phyloP scores from a whole-genome alignment of 1,139 yeast species.

The Taphrina pruni region DNA sequence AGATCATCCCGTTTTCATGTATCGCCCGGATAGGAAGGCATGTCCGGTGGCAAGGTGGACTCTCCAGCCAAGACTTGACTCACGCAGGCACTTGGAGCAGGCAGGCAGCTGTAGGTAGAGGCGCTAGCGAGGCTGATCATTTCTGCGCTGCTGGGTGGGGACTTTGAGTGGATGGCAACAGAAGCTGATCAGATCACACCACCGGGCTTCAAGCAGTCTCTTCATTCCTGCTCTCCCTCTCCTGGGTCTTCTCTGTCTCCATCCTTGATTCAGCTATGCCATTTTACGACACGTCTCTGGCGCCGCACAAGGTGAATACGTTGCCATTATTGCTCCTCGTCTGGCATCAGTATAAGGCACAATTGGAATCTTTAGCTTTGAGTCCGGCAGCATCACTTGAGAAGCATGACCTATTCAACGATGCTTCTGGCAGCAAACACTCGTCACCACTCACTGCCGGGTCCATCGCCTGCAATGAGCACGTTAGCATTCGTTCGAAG shows the following conservation, averaged over 20 bases:
- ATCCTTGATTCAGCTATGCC: too few species aligned
- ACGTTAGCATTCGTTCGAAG: not conserved
- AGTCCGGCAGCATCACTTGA: not conserved
- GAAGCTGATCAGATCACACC: constrained; percentile 11
- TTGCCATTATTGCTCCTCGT: too few species aligned
- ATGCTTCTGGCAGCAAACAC: constrained; percentile 33
- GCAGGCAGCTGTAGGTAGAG: not conserved
- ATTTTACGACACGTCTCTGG: too few species aligned
- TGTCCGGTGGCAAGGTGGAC: too few species aligned
- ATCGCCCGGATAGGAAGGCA: too few species aligned
- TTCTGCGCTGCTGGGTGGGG: too few species aligned
- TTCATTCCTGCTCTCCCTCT: not conserved
- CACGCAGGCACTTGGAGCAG: not conserved
- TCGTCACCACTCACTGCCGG: constrained; percentile 17
- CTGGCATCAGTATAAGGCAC: too few species aligned
- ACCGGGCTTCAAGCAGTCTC: not conserved
- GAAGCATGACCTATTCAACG: constrained; percentile 22
- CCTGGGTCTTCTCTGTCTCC: not conserved
- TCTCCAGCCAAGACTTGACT: too few species aligned
- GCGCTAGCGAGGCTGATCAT: not conserved
- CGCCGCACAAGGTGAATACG: too few species aligned
- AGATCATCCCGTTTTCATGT: not conserved
- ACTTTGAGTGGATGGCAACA: constrained; percentile 5
- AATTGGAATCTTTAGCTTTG: too few species aligned
- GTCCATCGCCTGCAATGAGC: not conserved